These are phyloP conservation scores for Termitomyces sp. DNA, from an alignment of 768 basidiomycete species.

Conservation along the genomic window DNA sequence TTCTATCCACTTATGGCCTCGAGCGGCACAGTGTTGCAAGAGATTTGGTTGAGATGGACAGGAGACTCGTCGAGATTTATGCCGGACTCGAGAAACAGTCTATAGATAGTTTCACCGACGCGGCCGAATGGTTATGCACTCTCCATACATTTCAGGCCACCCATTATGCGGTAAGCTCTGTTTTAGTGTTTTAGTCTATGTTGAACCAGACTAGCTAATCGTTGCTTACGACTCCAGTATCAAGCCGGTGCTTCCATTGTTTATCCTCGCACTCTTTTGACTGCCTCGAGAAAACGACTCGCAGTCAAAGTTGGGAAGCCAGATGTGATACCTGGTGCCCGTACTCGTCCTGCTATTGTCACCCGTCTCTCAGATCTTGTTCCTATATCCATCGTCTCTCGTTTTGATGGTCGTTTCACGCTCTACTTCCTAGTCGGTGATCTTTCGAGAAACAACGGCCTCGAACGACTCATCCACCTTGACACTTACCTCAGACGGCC, in stretches of 20 bases:
- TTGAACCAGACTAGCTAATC: neutral
- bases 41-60: constrained; percentile 11
- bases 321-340: constrained; percentile 6
- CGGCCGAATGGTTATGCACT: constrained; percentile 10
- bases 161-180: constrained; percentile 10
- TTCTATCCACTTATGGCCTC: constrained; percentile 9
- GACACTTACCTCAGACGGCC: constrained; percentile 6
- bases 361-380: constrained; percentile 14
- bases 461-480: constrained; percentile 8
- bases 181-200: no score
- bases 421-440: constrained; percentile 14
- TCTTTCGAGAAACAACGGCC: constrained; percentile 4
- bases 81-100: constrained; percentile 16
- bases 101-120: constrained; percentile 10
- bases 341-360: constrained; percentile 10
- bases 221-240: constrained; percentile 1
- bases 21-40: constrained; percentile 13
- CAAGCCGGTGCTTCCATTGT: constrained; percentile 15
- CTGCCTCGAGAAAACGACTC: constrained; percentile 5
- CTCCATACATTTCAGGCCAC: constrained; percentile 13
- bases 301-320: constrained; percentile 13
- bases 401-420: constrained; percentile 14
- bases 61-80: constrained; percentile 13
- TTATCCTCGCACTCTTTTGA: constrained; percentile 9
- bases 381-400: constrained; percentile 8